Conservation (phyloP, 164 flowering plant genomes). For the Piper betle region DNA sequence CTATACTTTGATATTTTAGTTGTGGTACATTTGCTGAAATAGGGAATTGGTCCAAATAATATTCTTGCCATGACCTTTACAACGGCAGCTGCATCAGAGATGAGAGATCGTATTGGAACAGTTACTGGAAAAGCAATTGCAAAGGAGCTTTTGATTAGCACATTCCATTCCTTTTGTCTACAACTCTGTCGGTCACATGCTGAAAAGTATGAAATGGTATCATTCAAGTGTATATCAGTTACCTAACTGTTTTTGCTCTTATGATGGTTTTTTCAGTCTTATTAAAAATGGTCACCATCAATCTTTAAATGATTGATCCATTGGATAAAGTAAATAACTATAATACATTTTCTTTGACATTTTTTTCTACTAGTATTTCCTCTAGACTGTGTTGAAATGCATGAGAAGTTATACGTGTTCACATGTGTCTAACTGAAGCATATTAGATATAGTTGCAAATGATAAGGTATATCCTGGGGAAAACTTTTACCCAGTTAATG, state of each 20-base stretch:
- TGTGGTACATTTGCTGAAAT: slow-evolving; percentile 1
- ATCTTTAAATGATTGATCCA: background rate
- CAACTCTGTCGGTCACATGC: slow-evolving; percentile 91
- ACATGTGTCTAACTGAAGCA: background rate
- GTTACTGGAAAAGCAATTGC: slow-evolving; percentile 74
- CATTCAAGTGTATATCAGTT: background rate
- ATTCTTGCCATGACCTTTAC: slow-evolving; percentile 98
- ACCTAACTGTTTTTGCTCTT: no score
- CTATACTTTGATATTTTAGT: background rate
- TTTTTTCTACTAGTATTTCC: background rate
- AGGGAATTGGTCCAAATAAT: slow-evolving; percentile 71
- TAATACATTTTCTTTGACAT: background rate
- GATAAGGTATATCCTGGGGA: background rate
- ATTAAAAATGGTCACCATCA: background rate
- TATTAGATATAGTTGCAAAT: background rate
- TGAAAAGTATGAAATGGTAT: slow-evolving; percentile 53
- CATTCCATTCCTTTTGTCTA: slow-evolving; percentile 90
- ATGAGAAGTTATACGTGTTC: background rate
- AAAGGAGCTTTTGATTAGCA: slow-evolving; percentile 76
- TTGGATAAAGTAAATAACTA: background rate
- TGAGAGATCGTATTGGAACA: slow-evolving; percentile 80
- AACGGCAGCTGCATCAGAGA: slow-evolving; percentile 92
- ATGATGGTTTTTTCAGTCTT: background rate
- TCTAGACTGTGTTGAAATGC: background rate
- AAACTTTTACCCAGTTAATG: background rate